Evolutionary conservation across 768 basidiomycete genomes (phyloP).

Genomic region (Porpolomopsis calyptriformis): DNA sequence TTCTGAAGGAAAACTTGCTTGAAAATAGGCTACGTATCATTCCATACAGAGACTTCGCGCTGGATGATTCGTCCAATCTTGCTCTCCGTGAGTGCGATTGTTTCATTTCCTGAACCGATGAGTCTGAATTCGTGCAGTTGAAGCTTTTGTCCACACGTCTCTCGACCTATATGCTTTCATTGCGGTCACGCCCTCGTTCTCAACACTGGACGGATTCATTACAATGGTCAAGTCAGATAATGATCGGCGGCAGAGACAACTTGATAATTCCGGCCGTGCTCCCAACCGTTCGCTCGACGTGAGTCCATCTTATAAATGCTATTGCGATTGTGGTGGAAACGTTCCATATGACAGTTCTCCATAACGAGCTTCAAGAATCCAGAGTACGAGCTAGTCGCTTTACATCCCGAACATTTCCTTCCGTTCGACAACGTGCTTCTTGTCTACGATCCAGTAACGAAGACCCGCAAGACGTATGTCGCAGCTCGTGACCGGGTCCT

Average conservation of each 20-base stretch:
- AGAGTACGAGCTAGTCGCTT: constrained; percentile 6
- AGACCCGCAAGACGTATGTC: constrained; percentile 1
- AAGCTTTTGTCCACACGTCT: constrained; percentile 8
- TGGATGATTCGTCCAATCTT: constrained; percentile 5
- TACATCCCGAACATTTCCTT: constrained; percentile 8
- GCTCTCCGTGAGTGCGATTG: constrained; percentile 4
- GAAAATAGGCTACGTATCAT: constrained; percentile 5
- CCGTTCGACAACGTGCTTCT: neutral
- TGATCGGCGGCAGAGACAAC: constrained; percentile 5
- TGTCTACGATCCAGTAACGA: constrained; percentile 3
- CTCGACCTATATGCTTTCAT: constrained; percentile 8
- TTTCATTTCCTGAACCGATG: constrained; percentile 1
- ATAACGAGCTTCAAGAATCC: constrained; percentile 2
- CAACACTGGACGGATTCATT: constrained; percentile 5
- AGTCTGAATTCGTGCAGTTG: constrained; percentile 6
- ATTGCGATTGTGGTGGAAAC: constrained; percentile 2
- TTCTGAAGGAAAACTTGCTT: constrained; percentile 2
- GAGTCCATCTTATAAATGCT: constrained; percentile 2
- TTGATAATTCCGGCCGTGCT: constrained; percentile 2
- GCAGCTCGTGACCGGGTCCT: neutral
- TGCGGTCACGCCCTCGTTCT: constrained; percentile 6
- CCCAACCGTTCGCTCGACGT: constrained; percentile 2
- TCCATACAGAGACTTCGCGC: constrained; percentile 3
- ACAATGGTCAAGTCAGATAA: constrained; percentile 7
- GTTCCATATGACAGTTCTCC: constrained; percentile 6